Evolutionary conservation across 1,139 yeast genomes (phyloP).

Genomic region (Williopsis jadinii): DNA sequence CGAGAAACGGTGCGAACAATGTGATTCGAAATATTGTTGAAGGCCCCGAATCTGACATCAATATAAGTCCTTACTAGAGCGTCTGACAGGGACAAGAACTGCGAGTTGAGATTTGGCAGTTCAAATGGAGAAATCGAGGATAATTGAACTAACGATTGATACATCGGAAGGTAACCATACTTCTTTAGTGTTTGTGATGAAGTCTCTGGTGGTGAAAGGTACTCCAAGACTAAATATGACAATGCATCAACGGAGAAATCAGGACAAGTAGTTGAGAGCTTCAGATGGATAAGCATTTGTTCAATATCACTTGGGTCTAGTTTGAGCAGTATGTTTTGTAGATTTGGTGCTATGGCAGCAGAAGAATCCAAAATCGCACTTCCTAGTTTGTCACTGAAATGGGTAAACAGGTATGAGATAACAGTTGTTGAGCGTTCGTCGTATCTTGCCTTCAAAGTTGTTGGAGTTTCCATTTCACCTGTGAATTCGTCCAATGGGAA

Average conservation of each 20-base stretch:
- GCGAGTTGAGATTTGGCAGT: slow-evolving; percentile 17
- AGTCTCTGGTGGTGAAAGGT: background rate
- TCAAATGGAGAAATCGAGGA: background rate
- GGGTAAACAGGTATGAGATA: slow-evolving; percentile 7
- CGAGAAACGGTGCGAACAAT: slow-evolving; percentile 20
- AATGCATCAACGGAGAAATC: background rate
- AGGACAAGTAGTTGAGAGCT: background rate
- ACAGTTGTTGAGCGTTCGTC: slow-evolving; percentile 17
- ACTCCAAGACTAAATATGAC: background rate
- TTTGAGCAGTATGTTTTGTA: slow-evolving; percentile 1
- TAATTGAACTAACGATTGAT: background rate
- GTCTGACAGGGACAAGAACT: slow-evolving; percentile 31
- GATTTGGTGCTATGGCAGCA: background rate
- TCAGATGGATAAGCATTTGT: background rate
- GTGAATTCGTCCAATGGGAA: slow-evolving; percentile 39
- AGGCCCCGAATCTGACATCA: slow-evolving; percentile 17
- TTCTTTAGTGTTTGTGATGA: slow-evolving; percentile 1
- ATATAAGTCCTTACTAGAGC: slow-evolving; percentile 25
- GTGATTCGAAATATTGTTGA: slow-evolving; percentile 22
- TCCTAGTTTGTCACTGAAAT: slow-evolving; percentile 3
- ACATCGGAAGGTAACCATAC: background rate
- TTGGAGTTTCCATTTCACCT: slow-evolving; percentile 25
- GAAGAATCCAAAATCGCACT: background rate
- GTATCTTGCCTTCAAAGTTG: slow-evolving; percentile 13
- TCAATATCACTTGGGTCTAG: slow-evolving; percentile 2